Percentiles rank a stretch among this genome's conserved stretches.
These are phyloP conservation scores for Zanthoxylum bungeanum DNA, from an alignment of 345 rosid species.

Conservation along the genomic window DNA sequence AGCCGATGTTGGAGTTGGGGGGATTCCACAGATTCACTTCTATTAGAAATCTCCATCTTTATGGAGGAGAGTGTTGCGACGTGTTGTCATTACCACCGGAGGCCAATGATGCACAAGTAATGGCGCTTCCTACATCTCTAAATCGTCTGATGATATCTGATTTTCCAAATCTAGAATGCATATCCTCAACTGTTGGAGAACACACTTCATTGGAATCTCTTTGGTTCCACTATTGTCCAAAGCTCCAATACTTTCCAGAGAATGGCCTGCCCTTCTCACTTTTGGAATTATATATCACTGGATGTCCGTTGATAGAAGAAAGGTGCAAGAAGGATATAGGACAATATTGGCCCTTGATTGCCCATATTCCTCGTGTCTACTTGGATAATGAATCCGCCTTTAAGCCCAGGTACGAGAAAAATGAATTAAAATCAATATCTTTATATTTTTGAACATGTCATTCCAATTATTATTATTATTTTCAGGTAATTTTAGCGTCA, in stretches of 20 bases:
- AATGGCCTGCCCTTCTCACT: neutral
- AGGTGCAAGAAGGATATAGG: neutral
- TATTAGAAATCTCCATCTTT: constrained; percentile 10
- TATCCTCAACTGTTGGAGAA: constrained; percentile 4
- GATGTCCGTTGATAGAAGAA: neutral
- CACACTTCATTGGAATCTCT: constrained; percentile 13
- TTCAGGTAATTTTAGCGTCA: no score
- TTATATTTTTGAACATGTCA: no score
- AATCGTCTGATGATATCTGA: neutral
- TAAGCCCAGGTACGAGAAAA: no score
- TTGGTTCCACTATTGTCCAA: constrained; percentile 9
- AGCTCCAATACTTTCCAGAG: constrained; percentile 6
- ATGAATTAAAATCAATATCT: no score
- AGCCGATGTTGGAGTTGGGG: constrained; percentile 25
- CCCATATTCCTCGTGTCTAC: neutral
- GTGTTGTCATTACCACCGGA: constrained; percentile 18
- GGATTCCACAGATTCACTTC: constrained; percentile 22
- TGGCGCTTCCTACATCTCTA: constrained; percentile 19
- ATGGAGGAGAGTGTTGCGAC: neutral
- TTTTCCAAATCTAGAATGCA: constrained; percentile 19
- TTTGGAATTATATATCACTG: neutral
- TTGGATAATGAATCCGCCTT: neutral
- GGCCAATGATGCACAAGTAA: no score
- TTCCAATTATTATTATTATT: no score
- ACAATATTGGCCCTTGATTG: neutral